phyloP scores from a whole-genome alignment of 2,329 filamentous ascomycete species.

The Leptographium galeiforme region DNA sequence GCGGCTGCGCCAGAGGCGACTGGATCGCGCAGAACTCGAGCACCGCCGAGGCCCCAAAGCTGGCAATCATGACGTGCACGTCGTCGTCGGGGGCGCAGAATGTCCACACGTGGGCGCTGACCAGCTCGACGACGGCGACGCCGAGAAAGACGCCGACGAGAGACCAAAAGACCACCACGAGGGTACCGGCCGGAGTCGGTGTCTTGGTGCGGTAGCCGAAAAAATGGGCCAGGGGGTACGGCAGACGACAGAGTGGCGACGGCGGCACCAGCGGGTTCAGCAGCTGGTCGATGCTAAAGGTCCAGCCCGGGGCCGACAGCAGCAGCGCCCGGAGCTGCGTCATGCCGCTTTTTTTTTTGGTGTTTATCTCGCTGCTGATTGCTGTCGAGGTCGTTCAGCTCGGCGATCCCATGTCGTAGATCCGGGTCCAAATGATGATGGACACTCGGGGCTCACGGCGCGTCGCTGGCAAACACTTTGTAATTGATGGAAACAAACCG shows the following conservation, averaged over 20 bases:
- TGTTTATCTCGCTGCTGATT: not conserved
- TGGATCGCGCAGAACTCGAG: slow-evolving; percentile 61
- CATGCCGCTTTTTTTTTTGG: not conserved
- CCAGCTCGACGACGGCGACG: slow-evolving; percentile 44
- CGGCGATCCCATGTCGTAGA: no score
- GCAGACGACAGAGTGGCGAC: slow-evolving; percentile 50
- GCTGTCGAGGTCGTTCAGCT: not conserved
- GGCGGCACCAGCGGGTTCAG: slow-evolving; percentile 58
- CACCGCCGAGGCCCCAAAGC: slow-evolving; percentile 64
- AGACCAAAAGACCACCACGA: slow-evolving; percentile 47
- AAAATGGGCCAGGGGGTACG: slow-evolving; percentile 52
- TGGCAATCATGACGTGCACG: slow-evolving; percentile 44
- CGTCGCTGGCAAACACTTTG: not conserved
- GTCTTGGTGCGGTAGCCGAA: slow-evolving; percentile 44
- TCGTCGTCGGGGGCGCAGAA: slow-evolving; percentile 41
- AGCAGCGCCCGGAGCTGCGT: not conserved
- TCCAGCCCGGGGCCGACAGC: not conserved
- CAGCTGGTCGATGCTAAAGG: slow-evolving; percentile 66
- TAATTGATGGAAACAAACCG: not conserved
- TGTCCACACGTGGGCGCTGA: slow-evolving; percentile 37
- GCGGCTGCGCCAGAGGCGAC: slow-evolving; percentile 59
- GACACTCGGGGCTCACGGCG: no score
- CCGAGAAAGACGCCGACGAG: slow-evolving; percentile 51
- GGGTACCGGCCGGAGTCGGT: slow-evolving; percentile 34
- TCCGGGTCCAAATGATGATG: not conserved